These are phyloP conservation scores for Mimosa pudica DNA, from an alignment of 306 rosid genomes.

Conservation along the genomic window DNA sequence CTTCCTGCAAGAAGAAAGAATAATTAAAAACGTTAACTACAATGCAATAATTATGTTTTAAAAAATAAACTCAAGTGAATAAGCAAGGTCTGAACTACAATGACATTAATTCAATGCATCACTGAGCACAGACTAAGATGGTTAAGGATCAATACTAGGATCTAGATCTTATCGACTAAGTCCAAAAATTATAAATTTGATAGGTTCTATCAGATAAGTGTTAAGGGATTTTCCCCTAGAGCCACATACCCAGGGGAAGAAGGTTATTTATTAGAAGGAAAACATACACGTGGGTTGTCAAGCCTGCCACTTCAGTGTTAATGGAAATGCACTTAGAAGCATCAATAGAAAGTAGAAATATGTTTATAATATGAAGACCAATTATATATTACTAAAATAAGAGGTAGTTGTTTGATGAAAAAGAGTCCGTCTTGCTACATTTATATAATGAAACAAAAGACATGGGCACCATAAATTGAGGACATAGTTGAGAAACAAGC, in stretches of 20 bases:
- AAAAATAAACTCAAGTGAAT: slow-evolving; percentile 12
- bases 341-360: neutral
- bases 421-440: too few relatives aligned
- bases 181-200: neutral
- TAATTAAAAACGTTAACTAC: slow-evolving; percentile 23
- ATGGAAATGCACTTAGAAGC: neutral
- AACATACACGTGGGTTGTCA: neutral
- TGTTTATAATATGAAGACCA: neutral
- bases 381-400: neutral
- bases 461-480: too few relatives aligned
- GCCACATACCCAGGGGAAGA: neutral
- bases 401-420: too few relatives aligned
- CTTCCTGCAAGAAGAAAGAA: slow-evolving; percentile 55
- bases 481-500: neutral
- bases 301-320: neutral
- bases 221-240: neutral
- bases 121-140: neutral
- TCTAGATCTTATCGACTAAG: neutral
- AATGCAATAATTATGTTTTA: slow-evolving; percentile 23
- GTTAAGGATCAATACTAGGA: neutral
- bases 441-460: too few relatives aligned
- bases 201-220: neutral
- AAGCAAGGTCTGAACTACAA: neutral
- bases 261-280: neutral
- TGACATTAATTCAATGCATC: neutral